Evolutionary conservation across 106 monocot genomes (phyloP).

Genomic region (Gastrodia elata): DNA sequence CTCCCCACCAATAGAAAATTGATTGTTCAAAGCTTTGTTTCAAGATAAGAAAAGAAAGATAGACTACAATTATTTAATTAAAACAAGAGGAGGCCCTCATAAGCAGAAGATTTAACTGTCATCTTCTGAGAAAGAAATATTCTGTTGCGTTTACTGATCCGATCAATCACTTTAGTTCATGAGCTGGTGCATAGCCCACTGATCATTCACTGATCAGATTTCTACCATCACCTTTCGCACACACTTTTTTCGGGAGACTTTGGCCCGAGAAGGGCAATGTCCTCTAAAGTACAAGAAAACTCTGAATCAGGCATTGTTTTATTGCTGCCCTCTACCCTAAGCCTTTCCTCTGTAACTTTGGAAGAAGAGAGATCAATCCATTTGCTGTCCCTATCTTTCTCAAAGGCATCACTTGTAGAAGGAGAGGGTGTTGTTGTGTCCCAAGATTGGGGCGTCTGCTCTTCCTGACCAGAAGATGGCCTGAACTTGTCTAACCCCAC

Average conservation of each 20-base stretch:
- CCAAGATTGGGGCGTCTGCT: constrained; percentile 14
- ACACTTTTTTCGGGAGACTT: background rate
- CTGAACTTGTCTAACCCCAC: constrained; percentile 15
- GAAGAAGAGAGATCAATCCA: background rate
- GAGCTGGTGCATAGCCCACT: background rate
- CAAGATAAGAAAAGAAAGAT: background rate
- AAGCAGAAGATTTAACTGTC: background rate
- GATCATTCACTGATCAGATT: background rate
- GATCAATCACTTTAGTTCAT: background rate
- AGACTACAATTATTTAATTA: background rate
- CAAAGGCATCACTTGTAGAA: constrained; percentile 3
- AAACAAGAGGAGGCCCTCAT: background rate
- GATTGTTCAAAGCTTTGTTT: background rate
- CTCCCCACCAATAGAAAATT: background rate
- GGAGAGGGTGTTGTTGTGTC: constrained; percentile 9
- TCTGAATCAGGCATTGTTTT: background rate
- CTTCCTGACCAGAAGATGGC: background rate
- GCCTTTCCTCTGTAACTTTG: background rate
- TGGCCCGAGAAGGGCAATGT: background rate
- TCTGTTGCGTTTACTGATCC: background rate
- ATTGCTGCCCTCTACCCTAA: background rate
- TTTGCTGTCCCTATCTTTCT: constrained; percentile 7
- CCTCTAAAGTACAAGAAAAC: background rate
- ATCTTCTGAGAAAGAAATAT: background rate
- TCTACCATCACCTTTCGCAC: background rate